phyloP scores from a whole-genome alignment of 1,284 basidiomycete species.

The Sporisorium sorghi region DNA sequence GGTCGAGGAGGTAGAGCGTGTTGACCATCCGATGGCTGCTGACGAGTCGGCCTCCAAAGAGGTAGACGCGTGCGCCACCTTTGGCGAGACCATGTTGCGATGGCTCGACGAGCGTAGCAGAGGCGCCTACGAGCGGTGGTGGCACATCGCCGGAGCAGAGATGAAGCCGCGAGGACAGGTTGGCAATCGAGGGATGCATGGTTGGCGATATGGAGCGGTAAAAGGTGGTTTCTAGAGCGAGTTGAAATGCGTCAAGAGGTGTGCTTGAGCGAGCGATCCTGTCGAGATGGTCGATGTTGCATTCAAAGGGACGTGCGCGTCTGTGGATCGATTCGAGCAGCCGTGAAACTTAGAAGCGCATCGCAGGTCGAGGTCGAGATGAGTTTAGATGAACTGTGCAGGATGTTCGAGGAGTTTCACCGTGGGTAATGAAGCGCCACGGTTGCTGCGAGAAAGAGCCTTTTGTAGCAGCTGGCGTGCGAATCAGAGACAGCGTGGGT shows the following conservation, averaged over 20 bases:
- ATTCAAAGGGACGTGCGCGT: conserved; percentile 1
- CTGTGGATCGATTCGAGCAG: background rate
- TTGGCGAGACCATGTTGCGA: conserved; percentile 8
- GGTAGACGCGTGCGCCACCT: conserved; percentile 41
- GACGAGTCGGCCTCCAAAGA: conserved; percentile 65
- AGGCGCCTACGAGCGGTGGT: conserved; percentile 63
- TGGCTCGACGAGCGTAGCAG: conserved; percentile 58
- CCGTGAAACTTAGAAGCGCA: background rate
- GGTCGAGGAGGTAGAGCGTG: conserved; percentile 59
- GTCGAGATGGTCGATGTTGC: background rate
- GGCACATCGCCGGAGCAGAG: conserved; percentile 59
- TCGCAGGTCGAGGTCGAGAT: conserved; percentile 5
- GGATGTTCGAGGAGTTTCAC: background rate
- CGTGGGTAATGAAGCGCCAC: background rate
- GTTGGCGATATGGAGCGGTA: background rate
- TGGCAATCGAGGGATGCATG: conserved; percentile 53
- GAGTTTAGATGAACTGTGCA: background rate
- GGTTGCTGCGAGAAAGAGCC: background rate
- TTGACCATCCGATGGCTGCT: conserved; percentile 61
- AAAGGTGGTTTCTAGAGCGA: no score
- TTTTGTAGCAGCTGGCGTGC: no score
- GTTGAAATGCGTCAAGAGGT: background rate
- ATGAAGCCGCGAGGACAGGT: conserved; percentile 48
- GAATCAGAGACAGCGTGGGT: no score
- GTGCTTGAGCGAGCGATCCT: background rate